Evolutionary conservation across 106 monocot genomes (phyloP), one percentile per base, ranked within the genome.

Genomic region (Xerophyta viscosa): DNA sequence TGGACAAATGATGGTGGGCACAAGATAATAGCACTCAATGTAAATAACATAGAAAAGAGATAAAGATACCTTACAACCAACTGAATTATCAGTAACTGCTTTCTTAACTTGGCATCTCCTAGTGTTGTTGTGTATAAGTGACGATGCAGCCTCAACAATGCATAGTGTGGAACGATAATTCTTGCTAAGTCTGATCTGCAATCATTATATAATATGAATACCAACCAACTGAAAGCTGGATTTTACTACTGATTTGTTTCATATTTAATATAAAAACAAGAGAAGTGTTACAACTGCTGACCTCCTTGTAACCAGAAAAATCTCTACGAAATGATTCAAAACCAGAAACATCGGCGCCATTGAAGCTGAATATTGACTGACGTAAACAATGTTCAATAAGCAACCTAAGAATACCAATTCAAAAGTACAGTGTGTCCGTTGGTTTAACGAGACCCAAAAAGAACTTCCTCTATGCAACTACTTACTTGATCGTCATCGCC

Each of bases 311-410:
- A 68, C 20, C 62, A 36, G 79, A 77, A 67, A 87, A 94, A 69
- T 94, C 93, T 64, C 60, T 69, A 64, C 83, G 80, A 52, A 94
- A 94, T 50, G 77, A 94, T 52, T 84, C 80, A 61, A 94, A 94
- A 42, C 83, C 87, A 53, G 70, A 71, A 39, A 63, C 64, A 74
- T 88, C 63, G 24, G 87, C 87, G 43, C 93, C 87, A 73, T 88
- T 94, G 60, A 94, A 94, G 66, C 93, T 84, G 66, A 87, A 88
- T 62, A 94, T 94, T 27, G 93, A 94, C 93, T 94, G 71, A 47
- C 64, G 25, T 30, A 52, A 4, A 50, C 60, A 27, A 21, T 54
- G 41, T 3, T 15, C n/a, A 14, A 14, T 17, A 14, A 44, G n/a
- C 33, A 66, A 54, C 44, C 22, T 26, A 63, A 51, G 10, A 58